Evolutionary conservation across 345 rosid genomes (phyloP), one percentile per base, ranked within the genome.

Genomic region (Punica granatum): DNA sequence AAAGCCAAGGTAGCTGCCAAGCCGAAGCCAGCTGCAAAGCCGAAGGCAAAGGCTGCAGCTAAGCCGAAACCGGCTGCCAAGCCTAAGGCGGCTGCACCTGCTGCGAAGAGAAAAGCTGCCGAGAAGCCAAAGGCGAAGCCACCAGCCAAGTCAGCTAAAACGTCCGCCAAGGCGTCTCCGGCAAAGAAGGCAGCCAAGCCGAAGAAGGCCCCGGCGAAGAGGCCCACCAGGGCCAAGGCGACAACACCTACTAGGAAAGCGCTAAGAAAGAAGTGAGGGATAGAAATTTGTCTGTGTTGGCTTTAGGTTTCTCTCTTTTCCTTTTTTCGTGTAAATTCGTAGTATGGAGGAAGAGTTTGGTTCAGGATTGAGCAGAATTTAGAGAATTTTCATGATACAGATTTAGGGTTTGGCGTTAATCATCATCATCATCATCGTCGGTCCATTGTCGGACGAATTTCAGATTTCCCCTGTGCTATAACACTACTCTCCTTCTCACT

Each of bases 141-240:
- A 3, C 32, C 53, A n/a, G 86, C 81, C 0, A 90, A 90, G 76
- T 86, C 78, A 4, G 53, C 91, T 0, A 86, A 86, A 70, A 82
- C 97, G 13, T 87, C 96, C 0, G 75, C 83, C 1, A 80, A 90
- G 56, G 13, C 72, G 10, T 30, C 58, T 25, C 66, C 72, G 42
- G 59, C 58, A 53, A 60, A 32, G 64, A 69, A 59, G 48, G 72
- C 44, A 18, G 58, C 65, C 3, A 62, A 33, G 32, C 21, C 35
- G 44, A 49, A 33, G 73, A 67, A 67, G 60, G 28, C 63, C 1
- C 46, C 70, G 8, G 64, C 35, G 9, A 68, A 59, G 65, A 67
- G 28, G 34, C 42, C 42, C 11, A 25, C 28, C 25, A 61, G 14
- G 65, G 25, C 14, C 32, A 56, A 26, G 41, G 41, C 41, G 41